These are phyloP conservation scores for Alliaria petiolata DNA, from an alignment of 345 rosid species.

Conservation along the genomic window DNA sequence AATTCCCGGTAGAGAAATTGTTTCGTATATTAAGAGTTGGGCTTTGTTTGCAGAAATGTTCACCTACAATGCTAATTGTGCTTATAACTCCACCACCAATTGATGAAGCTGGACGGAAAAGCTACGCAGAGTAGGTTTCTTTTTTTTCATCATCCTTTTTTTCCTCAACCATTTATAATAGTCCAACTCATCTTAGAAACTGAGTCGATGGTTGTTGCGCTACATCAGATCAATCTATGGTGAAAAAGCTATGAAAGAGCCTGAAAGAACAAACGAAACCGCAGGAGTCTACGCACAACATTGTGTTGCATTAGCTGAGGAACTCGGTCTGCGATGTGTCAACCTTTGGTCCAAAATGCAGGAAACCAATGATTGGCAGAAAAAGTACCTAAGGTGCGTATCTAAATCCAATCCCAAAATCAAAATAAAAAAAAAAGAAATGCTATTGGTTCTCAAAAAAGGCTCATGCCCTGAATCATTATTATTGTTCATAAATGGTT, in stretches of 20 bases:
- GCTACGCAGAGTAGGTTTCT: slow-evolving; percentile 55
- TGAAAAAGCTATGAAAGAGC: slow-evolving; percentile 59
- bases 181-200: background rate
- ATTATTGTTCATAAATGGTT: slow-evolving; percentile 1
- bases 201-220: background rate
- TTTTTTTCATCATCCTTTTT: background rate
- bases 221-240: slow-evolving; percentile 61
- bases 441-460: background rate
- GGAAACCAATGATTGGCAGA: slow-evolving; percentile 79
- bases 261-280: slow-evolving; percentile 76
- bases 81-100: slow-evolving; percentile 88
- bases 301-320: slow-evolving; percentile 63
- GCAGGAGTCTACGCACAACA: slow-evolving; percentile 70
- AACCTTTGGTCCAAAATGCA: slow-evolving; percentile 93
- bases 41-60: slow-evolving; percentile 50
- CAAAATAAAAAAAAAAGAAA: no score
- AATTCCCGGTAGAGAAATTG: no score
- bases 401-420: no score
- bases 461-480: background rate
- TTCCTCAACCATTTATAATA: background rate
- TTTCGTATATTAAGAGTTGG: background rate
- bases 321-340: slow-evolving; percentile 49
- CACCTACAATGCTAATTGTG: slow-evolving; percentile 65
- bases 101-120: slow-evolving; percentile 58
- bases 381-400: slow-evolving; percentile 64